Conservation (phyloP, 2,329 filamentous ascomycete genomes). For the Fusarium sp. region DNA sequence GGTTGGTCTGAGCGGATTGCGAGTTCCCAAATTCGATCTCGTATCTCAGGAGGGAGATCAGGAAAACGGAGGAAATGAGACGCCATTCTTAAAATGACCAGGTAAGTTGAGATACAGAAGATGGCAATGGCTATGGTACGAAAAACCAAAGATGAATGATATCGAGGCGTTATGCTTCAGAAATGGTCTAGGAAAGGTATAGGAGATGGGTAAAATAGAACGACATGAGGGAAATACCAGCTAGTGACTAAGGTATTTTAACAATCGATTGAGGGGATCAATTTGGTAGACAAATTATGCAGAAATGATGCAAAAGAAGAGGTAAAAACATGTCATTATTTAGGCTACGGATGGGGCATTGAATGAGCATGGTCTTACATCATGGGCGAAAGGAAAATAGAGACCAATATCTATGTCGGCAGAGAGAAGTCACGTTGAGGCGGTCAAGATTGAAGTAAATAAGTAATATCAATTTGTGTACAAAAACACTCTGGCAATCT, state of each 20-base stretch:
- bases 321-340: not conserved
- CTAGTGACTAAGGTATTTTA: not conserved
- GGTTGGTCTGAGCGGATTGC: not conserved
- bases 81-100: not conserved
- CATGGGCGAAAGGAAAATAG: not conserved
- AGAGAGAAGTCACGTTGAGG: not conserved
- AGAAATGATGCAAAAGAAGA: not conserved
- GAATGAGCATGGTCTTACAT: not conserved
- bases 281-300: not conserved
- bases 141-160: not conserved
- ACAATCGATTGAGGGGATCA: not conserved
- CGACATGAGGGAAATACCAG: not conserved
- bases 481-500: not conserved
- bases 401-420: not conserved
- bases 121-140: not conserved
- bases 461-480: slow-evolving; percentile 15
- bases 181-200: not conserved
- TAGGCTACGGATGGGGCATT: not conserved
- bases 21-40: not conserved
- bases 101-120: not conserved
- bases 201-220: not conserved
- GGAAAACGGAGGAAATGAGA: not conserved
- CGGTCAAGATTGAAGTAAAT: not conserved
- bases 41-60: not conserved
- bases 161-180: not conserved